Evolutionary conservation across 2,329 filamentous ascomycete genomes (phyloP), one percentile per base, ranked within the genome.

Genomic region (Aplosporella prunicola): DNA sequence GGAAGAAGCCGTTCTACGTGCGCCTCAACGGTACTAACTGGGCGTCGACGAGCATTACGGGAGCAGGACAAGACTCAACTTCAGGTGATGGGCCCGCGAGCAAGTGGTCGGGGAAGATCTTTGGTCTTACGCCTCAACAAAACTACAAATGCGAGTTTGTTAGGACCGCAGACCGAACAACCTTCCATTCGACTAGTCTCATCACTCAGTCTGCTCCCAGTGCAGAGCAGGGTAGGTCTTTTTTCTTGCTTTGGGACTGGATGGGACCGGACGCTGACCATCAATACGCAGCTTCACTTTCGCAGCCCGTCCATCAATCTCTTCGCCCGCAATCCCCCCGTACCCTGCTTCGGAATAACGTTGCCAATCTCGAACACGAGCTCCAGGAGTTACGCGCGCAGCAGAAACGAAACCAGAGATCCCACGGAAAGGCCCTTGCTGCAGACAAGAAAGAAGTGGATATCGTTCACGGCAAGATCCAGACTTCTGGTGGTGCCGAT

Each of bases 81-180:
- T 60, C 59, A 47, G 64, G 60, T 42, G 62, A 64, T 48, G 47
- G 66, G 57, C 48, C 53, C 59, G 53, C 59, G 51, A 69, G 69
- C 30, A 69, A 72, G 31, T 88, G 80, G 78, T 76, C 74, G 18
- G 83, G 82, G 45, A 74, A 78, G 55, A 76, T 80, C 35, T 78
- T 74, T 43, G 76, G 76, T 42, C 66, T 80, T 32, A 76, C 82
- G 13, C 79, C 83, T 6, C 67, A 80, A 47, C 83, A 80, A 41
- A 86, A 79, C 59, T 89, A 88, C 59, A 75, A 78, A 45, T 83
- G 77, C 60, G 82, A 89, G 56, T 84, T 88, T 54, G 73, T 88
- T 41, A 75, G 80, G 56, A 78, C 74, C 27, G 64, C 65, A 17
- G 80, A 78, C 42, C 71, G 77, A 44, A 64, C 74, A 49, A 66